Base-by-base conservation (phyloP, 768 basidiomycete species). In the Suillus ampliporus region DNA sequence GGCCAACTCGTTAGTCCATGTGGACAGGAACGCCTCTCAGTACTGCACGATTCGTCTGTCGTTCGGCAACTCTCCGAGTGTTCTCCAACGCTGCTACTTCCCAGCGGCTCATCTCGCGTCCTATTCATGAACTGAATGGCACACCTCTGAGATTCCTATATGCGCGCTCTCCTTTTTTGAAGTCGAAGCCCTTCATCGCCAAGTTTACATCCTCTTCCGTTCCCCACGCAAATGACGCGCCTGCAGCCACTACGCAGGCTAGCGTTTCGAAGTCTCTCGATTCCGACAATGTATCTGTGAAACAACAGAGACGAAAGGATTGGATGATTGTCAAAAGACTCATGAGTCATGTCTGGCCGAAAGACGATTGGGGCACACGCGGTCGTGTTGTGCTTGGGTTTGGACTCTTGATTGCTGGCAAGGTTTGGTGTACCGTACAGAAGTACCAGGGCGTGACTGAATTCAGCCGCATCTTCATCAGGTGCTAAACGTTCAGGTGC, bases 401-500 rank as follows among this genome's bases (percentile, higher is more conserved):
- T 57, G 84, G 79, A 0, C 76, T 99, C 64, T 80, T 98, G 48
- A 82, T 98, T 50, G 79, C 84, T 17, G 95, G 94, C 57, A 99
- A 99, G 85, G 94, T 95, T 58, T 60, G 83, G 35, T 63, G 54
- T 57, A 5, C 23, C 21, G 37, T 15, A 26, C 23, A 38, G 14
- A 23, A 60, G 26, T 44, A 41, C 8, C 11, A 19, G 26, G 17
- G 15, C 13, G 60, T 26, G 11, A 57, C 56, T 58, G 21, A 60
- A 58, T 58, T 19, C 19, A 57, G 34, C 21, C 9, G 31, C 28
- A 10, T 41, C 40, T 37, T 56, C 15, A 4, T 48, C 60, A 95
- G 95, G 78, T 97, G 48, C 78, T 98, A 61, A 99, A 98, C 73
- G 97, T 99, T 1, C 97, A 99, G 83, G 96, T 99, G n/a, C 97